Evolutionary conservation across 2,329 filamentous ascomycete genomes (phyloP).

Genomic region (Aspergillus floridensis): DNA sequence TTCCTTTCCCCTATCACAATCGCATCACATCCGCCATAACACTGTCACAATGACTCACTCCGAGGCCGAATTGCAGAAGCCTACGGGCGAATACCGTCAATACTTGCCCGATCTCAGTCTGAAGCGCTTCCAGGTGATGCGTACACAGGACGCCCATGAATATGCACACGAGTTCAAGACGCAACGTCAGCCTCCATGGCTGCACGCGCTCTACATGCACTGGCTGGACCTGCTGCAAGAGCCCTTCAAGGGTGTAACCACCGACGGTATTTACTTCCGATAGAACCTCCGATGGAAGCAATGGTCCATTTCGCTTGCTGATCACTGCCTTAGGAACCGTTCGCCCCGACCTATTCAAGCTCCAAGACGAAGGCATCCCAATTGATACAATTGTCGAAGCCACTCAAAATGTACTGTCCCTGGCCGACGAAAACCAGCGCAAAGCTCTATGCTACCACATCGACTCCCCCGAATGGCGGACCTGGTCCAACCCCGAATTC

Average conservation of each 20-base stretch:
- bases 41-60: slow-evolving; percentile 1
- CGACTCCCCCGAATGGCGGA: slow-evolving; percentile 69
- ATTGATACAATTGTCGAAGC: slow-evolving; percentile 57
- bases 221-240: slow-evolving; percentile 59
- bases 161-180: slow-evolving; percentile 63
- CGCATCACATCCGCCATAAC: neutral
- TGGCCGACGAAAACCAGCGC: slow-evolving; percentile 51
- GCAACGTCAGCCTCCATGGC: slow-evolving; percentile 62
- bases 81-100: slow-evolving; percentile 48
- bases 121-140: slow-evolving; percentile 62
- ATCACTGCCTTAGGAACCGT: slow-evolving; percentile 45
- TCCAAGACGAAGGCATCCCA: slow-evolving; percentile 64
- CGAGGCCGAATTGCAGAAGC: slow-evolving; percentile 1
- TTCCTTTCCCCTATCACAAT: neutral
- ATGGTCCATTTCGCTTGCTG: neutral
- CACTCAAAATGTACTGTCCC: slow-evolving; percentile 46
- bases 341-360: slow-evolving; percentile 53
- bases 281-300: neutral
- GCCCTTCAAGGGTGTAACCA: slow-evolving; percentile 69
- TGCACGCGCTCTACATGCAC: slow-evolving; percentile 60
- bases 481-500: slow-evolving; percentile 72
- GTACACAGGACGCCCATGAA: slow-evolving; percentile 60
- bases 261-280: slow-evolving; percentile 52
- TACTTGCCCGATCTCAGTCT: slow-evolving; percentile 62
- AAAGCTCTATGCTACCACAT: slow-evolving; percentile 57